Evolutionary conservation across 345 rosid genomes (phyloP).

Genomic region (Euphorbia peplus): DNA sequence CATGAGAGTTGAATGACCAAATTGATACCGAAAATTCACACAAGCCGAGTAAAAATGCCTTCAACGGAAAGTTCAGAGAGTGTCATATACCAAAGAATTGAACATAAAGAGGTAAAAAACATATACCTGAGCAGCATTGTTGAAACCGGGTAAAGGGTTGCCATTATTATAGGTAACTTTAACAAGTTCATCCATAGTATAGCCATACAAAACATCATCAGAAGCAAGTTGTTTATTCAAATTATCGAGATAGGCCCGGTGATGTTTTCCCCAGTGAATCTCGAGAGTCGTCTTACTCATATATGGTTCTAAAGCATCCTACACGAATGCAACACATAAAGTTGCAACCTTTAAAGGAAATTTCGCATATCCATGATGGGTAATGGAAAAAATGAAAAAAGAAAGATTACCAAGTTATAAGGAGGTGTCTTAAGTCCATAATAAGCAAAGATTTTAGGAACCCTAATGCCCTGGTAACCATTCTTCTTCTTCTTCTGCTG

Average conservation of each 20-base stretch:
- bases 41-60: too few relatives aligned
- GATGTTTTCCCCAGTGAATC: conserved; percentile 79
- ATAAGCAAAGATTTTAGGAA: conserved; percentile 55
- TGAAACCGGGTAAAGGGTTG: conserved; percentile 76
- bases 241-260: conserved; percentile 58
- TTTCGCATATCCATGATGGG: too few relatives aligned
- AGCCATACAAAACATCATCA: conserved; percentile 62
- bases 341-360: too few relatives aligned
- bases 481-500: too few relatives aligned
- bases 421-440: conserved; percentile 84
- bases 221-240: conserved; percentile 65
- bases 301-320: conserved; percentile 93
- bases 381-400: background rate
- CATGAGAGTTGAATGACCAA: background rate
- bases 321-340: background rate
- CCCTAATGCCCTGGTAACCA: conserved; percentile 27
- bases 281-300: conserved; percentile 72
- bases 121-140: conserved; percentile 77
- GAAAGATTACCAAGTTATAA: conserved; percentile 63
- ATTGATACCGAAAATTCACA: too few relatives aligned
- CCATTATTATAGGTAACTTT: conserved; percentile 79
- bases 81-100: background rate
- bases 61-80: too few relatives aligned
- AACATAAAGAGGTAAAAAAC: background rate
- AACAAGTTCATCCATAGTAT: conserved; percentile 84